Evolutionary conservation across 345 rosid species (phyloP).

Genomic region (Syzygium aqueum): DNA sequence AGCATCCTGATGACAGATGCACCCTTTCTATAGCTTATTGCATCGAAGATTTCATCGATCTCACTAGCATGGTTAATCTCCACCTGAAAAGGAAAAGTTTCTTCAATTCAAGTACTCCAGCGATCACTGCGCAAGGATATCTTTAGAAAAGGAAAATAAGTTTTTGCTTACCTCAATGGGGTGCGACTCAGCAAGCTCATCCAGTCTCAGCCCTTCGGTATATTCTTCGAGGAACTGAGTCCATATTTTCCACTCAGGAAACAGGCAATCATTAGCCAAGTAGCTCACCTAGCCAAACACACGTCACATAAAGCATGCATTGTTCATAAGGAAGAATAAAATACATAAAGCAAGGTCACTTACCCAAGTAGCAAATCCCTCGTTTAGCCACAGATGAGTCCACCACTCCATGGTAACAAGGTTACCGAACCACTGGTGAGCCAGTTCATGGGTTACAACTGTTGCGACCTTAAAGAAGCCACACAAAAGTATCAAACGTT

Average conservation of each 20-base stretch:
- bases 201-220: conserved; percentile 77
- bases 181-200: conserved; percentile 94
- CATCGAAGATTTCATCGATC: conserved; percentile 91
- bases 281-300: conserved; percentile 68
- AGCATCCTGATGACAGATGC: conserved; percentile 95
- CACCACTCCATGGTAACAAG: conserved; percentile 99
- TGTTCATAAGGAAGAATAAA: background rate
- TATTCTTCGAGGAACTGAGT: conserved; percentile 90
- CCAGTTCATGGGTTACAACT: conserved; percentile 95
- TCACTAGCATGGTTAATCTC: conserved; percentile 83
- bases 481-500: background rate
- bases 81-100: conserved; percentile 39
- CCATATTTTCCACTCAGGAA: conserved; percentile 98
- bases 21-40: conserved; percentile 88
- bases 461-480: conserved; percentile 60
- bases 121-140: background rate
- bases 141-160: background rate
- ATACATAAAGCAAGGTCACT: conserved; percentile 10
- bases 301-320: background rate
- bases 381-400: conserved; percentile 97
- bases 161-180: conserved; percentile 73
- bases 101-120: background rate
- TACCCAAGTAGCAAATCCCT: conserved; percentile 98
- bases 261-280: conserved; percentile 79
- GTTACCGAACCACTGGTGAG: conserved; percentile 99